phyloP scores from a whole-genome alignment of 805 yeast genomes.

The Lipomyces sp. region DNA sequence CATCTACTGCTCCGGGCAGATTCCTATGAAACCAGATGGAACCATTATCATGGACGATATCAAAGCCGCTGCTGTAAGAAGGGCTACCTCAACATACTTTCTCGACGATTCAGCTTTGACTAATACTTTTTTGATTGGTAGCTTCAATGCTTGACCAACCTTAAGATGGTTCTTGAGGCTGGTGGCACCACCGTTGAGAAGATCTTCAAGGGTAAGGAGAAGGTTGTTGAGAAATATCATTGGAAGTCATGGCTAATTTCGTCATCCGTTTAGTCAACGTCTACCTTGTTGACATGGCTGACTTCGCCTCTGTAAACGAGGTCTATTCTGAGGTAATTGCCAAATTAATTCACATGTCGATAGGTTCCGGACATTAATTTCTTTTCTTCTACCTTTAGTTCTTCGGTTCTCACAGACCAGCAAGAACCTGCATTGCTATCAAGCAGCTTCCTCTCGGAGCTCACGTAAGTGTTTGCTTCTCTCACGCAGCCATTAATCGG shows the following conservation, averaged over 20 bases:
- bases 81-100: neutral
- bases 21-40: conserved; percentile 79
- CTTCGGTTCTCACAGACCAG: conserved; percentile 82
- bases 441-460: conserved; percentile 86
- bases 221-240: neutral
- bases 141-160: conserved; percentile 51
- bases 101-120: neutral
- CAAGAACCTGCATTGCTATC: conserved; percentile 98
- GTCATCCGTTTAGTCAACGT: conserved; percentile 59
- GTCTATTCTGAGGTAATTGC: conserved; percentile 62
- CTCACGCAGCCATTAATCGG: neutral
- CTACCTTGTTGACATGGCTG: conserved; percentile 87
- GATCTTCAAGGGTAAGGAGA: conserved; percentile 61
- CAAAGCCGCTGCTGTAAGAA: conserved; percentile 49
- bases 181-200: conserved; percentile 82
- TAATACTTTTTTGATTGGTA: conserved; percentile 1
- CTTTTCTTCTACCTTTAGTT: conserved; percentile 49
- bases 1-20: conserved; percentile 92
- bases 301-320: conserved; percentile 82
- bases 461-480: conserved; percentile 49
- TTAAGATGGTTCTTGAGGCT: conserved; percentile 71
- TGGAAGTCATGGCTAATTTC: neutral
- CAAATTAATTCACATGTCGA: neutral
- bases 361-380: neutral
- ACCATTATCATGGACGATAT: conserved; percentile 77